Evolutionary conservation across 805 yeast species (phyloP), one percentile per base, ranked within the genome.

Genomic region (baker's yeast (Saccharomyces cerevisiae)): DNA sequence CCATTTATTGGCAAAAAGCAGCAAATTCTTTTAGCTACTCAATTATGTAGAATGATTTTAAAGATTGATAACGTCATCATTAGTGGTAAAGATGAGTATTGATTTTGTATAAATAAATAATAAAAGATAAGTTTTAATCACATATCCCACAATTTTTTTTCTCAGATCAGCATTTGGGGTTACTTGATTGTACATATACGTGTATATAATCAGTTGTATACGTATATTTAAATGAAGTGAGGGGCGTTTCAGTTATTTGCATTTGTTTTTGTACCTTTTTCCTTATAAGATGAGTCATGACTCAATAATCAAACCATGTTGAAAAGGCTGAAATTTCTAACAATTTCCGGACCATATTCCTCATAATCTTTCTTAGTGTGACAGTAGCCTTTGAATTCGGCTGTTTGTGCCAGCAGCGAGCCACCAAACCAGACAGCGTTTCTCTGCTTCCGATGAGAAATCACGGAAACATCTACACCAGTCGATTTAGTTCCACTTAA

Each of bases 391-490:
- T 87, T 89, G 76, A 94, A 94, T 74, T 94, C 99, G 24, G 96
- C 84, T 10, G 99, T 94, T 76, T 92, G 98, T 1, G 99, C 98
- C 68, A 94, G 79, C 62, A 94, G 76, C 22, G 96, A 87, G 61
- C 99, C 99, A 63, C 99, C 99, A 70, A 92, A 94, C 99, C 99
- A 94, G 55, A 94, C 99, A 2, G 99, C 99, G 67, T 94, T 89
- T 71, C 97, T 82, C 76, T 94, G 99, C 74, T 94, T 87, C 77
- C 92, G 90, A 76, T 94, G 99, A 29, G 96, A 83, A 61, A 94
- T 91, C 57, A 94, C 99, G 74, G 89, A 95, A 54, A 94, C 99
- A 54, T 90, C 96, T 51, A 94, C 95, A 70, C 99, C 99, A 30
- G 95, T 86, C 27, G 95, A 84, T 68, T 83, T 87, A 14, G 82